Conservation (phyloP, 495 filamentous ascomycete genomes). For the Trichoderma virens region DNA sequence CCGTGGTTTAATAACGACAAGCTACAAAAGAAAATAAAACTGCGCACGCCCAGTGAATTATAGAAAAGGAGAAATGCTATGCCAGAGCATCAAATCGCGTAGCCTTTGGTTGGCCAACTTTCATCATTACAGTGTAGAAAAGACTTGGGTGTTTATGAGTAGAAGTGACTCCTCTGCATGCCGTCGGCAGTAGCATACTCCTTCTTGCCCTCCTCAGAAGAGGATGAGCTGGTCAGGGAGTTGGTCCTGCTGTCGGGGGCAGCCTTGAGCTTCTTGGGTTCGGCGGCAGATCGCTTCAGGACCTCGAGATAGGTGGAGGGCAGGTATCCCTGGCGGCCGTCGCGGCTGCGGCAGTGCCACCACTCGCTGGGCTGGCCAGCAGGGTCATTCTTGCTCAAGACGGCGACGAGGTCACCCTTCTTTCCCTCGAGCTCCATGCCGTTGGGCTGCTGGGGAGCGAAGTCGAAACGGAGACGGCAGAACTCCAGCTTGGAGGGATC, state of each 20-base stretch:
- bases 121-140: neutral
- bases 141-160: slow-evolving; percentile 5
- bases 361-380: slow-evolving; percentile 88
- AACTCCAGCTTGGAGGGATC: slow-evolving; percentile 90
- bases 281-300: slow-evolving; percentile 51
- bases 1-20: no score
- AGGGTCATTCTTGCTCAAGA: slow-evolving; percentile 87
- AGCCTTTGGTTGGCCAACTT: neutral
- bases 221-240: slow-evolving; percentile 35
- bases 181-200: slow-evolving; percentile 13
- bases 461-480: slow-evolving; percentile 90
- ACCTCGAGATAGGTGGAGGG: slow-evolving; percentile 83
- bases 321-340: slow-evolving; percentile 85
- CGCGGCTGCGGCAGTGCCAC: slow-evolving; percentile 94
- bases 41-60: neutral
- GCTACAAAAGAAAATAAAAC: neutral
- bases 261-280: slow-evolving; percentile 47
- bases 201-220: slow-evolving; percentile 10
- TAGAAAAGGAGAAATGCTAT: neutral
- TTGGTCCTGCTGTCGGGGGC: slow-evolving; percentile 44
- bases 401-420: slow-evolving; percentile 93
- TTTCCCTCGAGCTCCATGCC: slow-evolving; percentile 86
- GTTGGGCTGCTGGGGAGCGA: slow-evolving; percentile 58
- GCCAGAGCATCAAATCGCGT: slow-evolving; percentile 3
- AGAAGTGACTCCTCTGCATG: slow-evolving; percentile 12